Percentiles rank a stretch among this genome's conserved stretches.
Evolutionary conservation across 1,284 basidiomycete genomes (phyloP).

Genomic region (Leccinum subrobustum): DNA sequence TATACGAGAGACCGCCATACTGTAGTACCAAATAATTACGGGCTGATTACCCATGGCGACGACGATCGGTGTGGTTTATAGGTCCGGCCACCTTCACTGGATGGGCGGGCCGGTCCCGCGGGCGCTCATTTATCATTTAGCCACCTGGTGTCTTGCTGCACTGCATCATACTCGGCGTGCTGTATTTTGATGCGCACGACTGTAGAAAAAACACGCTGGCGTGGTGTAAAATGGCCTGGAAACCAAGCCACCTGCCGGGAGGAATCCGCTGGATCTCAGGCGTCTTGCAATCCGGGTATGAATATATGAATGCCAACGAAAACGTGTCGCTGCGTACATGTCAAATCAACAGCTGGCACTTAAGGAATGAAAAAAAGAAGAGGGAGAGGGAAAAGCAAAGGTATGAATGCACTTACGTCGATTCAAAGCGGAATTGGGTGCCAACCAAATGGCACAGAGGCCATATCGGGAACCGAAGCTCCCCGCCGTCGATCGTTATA

Average conservation of each 20-base stretch:
- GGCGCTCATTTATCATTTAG: conserved; percentile 10
- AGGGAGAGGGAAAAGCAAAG: not conserved
- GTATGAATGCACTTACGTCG: conserved; percentile 12
- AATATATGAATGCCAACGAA: conserved; percentile 1
- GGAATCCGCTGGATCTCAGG: not conserved
- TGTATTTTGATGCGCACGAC: conserved; percentile 8
- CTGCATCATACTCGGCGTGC: conserved; percentile 7
- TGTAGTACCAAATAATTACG: conserved; percentile 7
- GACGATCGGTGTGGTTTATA: not conserved
- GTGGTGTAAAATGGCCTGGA: conserved; percentile 7
- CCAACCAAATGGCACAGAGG: conserved; percentile 6
- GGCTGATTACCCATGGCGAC: conserved; percentile 2
- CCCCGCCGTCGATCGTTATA: conserved; percentile 26
- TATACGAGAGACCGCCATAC: conserved; percentile 19
- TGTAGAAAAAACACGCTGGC: not conserved
- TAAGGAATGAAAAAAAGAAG: not conserved
- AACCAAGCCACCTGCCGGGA: not conserved
- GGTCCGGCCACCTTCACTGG: not conserved
- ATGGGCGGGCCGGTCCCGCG: not conserved
- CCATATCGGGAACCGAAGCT: conserved; percentile 28
- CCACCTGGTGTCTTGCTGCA: conserved; percentile 11
- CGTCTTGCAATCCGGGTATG: conserved; percentile 1
- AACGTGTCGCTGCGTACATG: conserved; percentile 29
- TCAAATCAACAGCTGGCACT: conserved; percentile 18
- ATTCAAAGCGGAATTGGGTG: conserved; percentile 8